phyloP scores from a whole-genome alignment of 331 rosid genomes.

The Quercus lobata region DNA sequence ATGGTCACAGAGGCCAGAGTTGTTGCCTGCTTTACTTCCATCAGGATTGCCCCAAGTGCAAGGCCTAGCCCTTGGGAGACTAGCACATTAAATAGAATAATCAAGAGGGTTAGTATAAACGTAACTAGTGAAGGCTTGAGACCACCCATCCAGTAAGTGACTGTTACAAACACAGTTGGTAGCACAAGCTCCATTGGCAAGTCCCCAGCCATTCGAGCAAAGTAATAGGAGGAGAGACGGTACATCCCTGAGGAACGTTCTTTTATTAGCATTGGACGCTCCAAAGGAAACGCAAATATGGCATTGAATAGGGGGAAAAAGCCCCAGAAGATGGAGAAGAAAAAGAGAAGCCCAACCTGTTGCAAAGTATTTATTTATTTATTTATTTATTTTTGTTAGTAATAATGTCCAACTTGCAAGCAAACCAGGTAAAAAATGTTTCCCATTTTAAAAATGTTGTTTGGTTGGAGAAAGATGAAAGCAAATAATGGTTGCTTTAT shows the following conservation, averaged over 20 bases:
- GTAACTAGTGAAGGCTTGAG: conserved; percentile 62
- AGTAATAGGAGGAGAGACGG: conserved; percentile 83
- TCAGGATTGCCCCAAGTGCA: conserved; percentile 87
- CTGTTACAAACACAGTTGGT: conserved; percentile 68
- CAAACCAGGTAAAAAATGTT: too few relatives aligned
- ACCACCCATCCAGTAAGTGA: conserved; percentile 94
- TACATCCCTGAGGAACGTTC: conserved; percentile 96
- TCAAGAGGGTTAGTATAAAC: conserved; percentile 61
- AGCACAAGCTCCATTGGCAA: conserved; percentile 95
- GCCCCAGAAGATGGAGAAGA: conserved; percentile 99
- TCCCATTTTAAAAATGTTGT: too few relatives aligned
- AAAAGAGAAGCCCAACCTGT: conserved; percentile 92
- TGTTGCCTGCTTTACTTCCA: conserved; percentile 89
- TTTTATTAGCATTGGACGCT: conserved; percentile 75
- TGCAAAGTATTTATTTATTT: neutral
- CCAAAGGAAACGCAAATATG: conserved; percentile 80
- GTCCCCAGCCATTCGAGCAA: conserved; percentile 78
- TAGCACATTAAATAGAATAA: conserved; percentile 71
- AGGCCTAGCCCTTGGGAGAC: conserved; percentile 93
- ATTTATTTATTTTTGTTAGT: too few relatives aligned
- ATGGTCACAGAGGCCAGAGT: conserved; percentile 90
- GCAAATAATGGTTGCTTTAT: too few relatives aligned
- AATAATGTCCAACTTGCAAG: too few relatives aligned
- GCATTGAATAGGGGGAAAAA: conserved; percentile 90
- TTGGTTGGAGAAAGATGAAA: too few relatives aligned